Base-by-base conservation (phyloP, 768 basidiomycete species). In the Mycena haematopus region DNA sequence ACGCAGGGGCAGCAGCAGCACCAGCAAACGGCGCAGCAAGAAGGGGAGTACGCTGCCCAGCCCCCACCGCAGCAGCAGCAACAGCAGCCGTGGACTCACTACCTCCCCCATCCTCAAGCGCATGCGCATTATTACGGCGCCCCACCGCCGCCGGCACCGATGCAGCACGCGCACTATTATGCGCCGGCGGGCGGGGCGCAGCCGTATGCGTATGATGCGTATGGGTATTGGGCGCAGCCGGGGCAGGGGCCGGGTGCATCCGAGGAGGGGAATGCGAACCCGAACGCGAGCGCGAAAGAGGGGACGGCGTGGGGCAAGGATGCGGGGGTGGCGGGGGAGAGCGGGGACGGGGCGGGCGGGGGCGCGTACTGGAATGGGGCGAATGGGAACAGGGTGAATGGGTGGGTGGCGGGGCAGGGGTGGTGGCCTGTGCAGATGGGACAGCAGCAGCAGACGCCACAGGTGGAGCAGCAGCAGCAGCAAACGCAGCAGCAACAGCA, bases 41-140 rank as follows among this genome's bases (percentile, higher is more conserved):
- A n/a, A n/a, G n/a, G n/a, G n/a, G n/a, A n/a, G n/a, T n/a, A n/a
- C n/a, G n/a, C n/a, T n/a, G n/a, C n/a, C n/a, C n/a, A n/a, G n/a
- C n/a, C n/a, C n/a, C n/a, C 25, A 27, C 21, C 45, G 22, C 46
- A 22, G 29, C n/a, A 33, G 38, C 49, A 40, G 17, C 38, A 42
- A 9, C 50, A 40, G 8, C 56, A 58, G 29, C 21, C 33, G 29
- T 52, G 58, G 58, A 7, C 21, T 13, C 36, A 7, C 22, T 52
- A 52, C 49, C 56, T 22, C 27, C 52, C 50, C 21, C 33, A 3
- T 42, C 51, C 40, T 4, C 36, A 36, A 2, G 6, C 36, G 36
- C 36, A 36, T 17, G 52, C 36, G 58, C 44, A 52, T 10, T 60
- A 53, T 21, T 59, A 60, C 27, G 35, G 31, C 42, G 46, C 24